These are phyloP conservation scores for Ajuga chamaepitys DNA, from an alignment of 257 asterid species.

Conservation along the genomic window DNA sequence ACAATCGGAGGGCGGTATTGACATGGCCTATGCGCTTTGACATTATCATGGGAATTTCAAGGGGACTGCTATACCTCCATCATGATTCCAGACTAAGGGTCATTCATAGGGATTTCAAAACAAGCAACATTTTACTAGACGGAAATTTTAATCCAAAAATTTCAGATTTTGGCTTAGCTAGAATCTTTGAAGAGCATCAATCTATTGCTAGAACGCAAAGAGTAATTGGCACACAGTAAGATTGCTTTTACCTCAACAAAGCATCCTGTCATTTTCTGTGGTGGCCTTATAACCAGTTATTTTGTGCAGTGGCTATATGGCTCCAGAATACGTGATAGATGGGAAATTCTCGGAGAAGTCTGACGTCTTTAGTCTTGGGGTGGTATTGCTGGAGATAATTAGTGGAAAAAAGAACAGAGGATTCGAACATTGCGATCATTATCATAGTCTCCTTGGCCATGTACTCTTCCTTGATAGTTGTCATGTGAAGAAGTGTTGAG, in stretches of 20 bases:
- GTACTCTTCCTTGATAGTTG: constrained; percentile 11
- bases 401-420: constrained; percentile 33
- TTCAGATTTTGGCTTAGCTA: background rate
- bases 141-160: background rate
- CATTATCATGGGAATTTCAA: constrained; percentile 18
- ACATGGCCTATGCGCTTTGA: constrained; percentile 23
- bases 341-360: background rate
- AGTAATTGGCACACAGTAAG: background rate
- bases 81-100: constrained; percentile 3
- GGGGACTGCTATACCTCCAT: constrained; percentile 25
- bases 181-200: background rate
- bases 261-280: too few species aligned
- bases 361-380: constrained; percentile 22
- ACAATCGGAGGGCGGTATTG: background rate
- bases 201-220: background rate
- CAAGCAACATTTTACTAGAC: constrained; percentile 2
- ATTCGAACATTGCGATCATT: constrained; percentile 11
- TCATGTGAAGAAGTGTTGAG: too few species aligned
- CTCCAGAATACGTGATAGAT: background rate
- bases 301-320: constrained; percentile 11
- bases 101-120: background rate
- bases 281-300: background rate
- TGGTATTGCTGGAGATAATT: constrained; percentile 31
- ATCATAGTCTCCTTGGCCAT: constrained; percentile 30
- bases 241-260: background rate